Percentiles rank a stretch among this genome's conserved stretches.
phyloP scores from a whole-genome alignment of 2,329 filamentous ascomycete species.

The Verticillium klebahnii region DNA sequence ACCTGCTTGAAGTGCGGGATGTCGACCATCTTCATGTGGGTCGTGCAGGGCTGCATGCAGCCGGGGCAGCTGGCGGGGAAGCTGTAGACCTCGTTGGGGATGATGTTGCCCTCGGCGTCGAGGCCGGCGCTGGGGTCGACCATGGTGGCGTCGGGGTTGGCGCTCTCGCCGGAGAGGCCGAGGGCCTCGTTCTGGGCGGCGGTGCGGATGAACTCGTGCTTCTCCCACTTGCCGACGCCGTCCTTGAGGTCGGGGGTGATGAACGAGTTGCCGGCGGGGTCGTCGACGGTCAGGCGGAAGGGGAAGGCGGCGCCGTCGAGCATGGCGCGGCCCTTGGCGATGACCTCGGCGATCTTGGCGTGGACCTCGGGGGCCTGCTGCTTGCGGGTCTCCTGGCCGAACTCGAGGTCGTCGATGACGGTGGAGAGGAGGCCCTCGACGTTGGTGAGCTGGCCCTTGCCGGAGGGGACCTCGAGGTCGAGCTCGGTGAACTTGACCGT shows the following conservation, averaged over 20 bases:
- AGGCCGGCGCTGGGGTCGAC: conserved; percentile 28
- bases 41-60: conserved; percentile 79
- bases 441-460: conserved; percentile 87
- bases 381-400: conserved; percentile 79
- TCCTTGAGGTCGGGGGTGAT: conserved; percentile 83
- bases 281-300: conserved; percentile 83
- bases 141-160: conserved; percentile 47
- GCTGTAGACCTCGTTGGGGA: conserved; percentile 87
- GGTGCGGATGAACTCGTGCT: conserved; percentile 78
- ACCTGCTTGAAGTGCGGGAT: conserved; percentile 99
- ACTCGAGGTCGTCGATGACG: conserved; percentile 74
- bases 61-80: conserved; percentile 91
- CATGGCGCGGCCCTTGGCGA: conserved; percentile 72
- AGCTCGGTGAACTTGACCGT: conserved; percentile 84
- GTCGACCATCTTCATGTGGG: conserved; percentile 98
- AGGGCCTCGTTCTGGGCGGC: conserved; percentile 82
- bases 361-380: conserved; percentile 72
- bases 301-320: conserved; percentile 73
- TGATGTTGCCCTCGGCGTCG: conserved; percentile 67
- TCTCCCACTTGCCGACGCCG: conserved; percentile 80
- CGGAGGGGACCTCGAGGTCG: conserved; percentile 87
- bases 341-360: conserved; percentile 71
- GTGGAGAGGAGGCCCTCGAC: conserved; percentile 81
- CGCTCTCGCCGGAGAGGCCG: conserved; percentile 64
- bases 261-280: conserved; percentile 93